These are phyloP conservation scores for Tilletiopsis washingtonensis DNA, from an alignment of 1,284 basidiomycete genomes.

Conservation along the genomic window DNA sequence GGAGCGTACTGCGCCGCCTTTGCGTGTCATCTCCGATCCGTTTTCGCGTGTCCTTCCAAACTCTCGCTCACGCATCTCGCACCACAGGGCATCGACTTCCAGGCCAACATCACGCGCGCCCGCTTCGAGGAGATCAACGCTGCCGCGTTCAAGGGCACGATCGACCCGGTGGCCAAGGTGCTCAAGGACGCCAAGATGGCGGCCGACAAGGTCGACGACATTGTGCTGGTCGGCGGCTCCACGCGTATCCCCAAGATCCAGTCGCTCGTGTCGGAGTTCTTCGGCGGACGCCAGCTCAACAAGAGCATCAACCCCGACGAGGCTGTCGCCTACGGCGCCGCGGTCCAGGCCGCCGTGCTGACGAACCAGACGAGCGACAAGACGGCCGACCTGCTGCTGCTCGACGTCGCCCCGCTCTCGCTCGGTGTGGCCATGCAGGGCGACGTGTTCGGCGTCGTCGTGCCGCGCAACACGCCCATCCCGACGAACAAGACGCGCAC, in stretches of 20 bases:
- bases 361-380: slow-evolving; percentile 48
- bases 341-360: slow-evolving; percentile 46
- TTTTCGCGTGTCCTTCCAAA: not conserved
- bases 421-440: slow-evolving; percentile 49
- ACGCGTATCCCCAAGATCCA: slow-evolving; percentile 99
- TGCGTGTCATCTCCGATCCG: not conserved
- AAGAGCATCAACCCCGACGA: slow-evolving; percentile 65
- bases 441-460: slow-evolving; percentile 46
- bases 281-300: slow-evolving; percentile 93
- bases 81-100: slow-evolving; percentile 60
- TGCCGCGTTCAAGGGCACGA: slow-evolving; percentile 83
- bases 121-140: slow-evolving; percentile 99
- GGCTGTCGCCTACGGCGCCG: slow-evolving; percentile 50
- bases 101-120: slow-evolving; percentile 57
- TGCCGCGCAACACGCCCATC: slow-evolving; percentile 47
- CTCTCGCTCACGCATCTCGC: no score
- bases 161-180: slow-evolving; percentile 98
- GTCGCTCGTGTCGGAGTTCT: slow-evolving; percentile 94
- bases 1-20: not conserved
- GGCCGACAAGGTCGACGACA: slow-evolving; percentile 95
- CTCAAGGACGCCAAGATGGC: slow-evolving; percentile 98
- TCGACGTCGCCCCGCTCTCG: slow-evolving; percentile 47
- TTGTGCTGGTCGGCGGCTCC: slow-evolving; percentile 98
- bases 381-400: slow-evolving; percentile 47
- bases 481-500: slow-evolving; percentile 47